Base-by-base conservation (phyloP, 306 rosid genomes). In the Macrotyloma uniflorum region DNA sequence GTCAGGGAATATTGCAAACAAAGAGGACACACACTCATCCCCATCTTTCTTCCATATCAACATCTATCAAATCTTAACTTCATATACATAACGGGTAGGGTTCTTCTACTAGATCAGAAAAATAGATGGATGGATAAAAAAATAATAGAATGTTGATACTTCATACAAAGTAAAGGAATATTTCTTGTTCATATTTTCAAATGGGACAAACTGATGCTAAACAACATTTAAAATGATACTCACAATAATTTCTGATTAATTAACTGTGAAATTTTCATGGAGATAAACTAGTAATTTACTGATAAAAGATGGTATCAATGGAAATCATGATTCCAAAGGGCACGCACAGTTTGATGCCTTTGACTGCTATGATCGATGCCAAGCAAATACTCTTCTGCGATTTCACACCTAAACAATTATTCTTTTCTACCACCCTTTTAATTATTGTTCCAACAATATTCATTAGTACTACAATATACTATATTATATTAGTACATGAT, bases 341-440 rank as follows among this genome's bases (percentile, higher is more conserved):
- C 84, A 80, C 76, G 85, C 85, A 80, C 22, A 16, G n/a, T 69
- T 76, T 70, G 82, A 80, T 76, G 87, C 63, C 67, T 84, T 84
- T 84, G 87, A 80, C 85, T 30, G 68, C 46, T 66, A 70, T 80
- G 68, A 84, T 79, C 50, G 32, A 72, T 57, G 57, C 67, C 40
- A 65, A 55, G 20, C 13, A 57, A 55, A 30, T 47, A 46, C 36
- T 26, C 64, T 23, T 28, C 23, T 65, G 80, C 23, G 63, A 43
- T 77, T 63, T 74, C 57, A 53, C 54, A 35, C 67, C 64, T 68
- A 64, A 78, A 59, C 72, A 38, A 76, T 72, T 83, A 46, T 73
- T 46, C 67, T 72, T 12, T 49, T 24, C 6, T 1, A 32, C 6
- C 49, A 35, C 13, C 30, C 32, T 61, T 61, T 15, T 2, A 58